phyloP scores from a whole-genome alignment of 1,284 basidiomycete species.

The Tremellales sp. region DNA sequence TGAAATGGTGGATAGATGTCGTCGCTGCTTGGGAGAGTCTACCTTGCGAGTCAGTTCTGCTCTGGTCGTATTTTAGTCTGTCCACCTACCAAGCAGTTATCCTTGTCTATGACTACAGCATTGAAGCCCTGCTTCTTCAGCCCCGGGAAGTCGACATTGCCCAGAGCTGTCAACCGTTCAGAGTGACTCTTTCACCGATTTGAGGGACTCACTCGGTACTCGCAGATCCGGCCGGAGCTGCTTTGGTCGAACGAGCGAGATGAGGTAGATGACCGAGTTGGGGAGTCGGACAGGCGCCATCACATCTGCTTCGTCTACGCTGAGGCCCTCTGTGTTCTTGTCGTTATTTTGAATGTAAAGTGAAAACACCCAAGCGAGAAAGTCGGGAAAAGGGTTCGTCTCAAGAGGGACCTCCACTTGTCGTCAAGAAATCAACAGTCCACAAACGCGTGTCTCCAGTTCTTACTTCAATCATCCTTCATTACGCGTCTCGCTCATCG shows the following conservation, averaged over 20 bases:
- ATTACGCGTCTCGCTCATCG: too few species aligned
- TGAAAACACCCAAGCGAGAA: too few species aligned
- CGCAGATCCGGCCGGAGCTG: conserved; percentile 67
- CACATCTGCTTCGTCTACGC: too few species aligned
- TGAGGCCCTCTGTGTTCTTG: too few species aligned
- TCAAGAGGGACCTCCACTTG: too few species aligned
- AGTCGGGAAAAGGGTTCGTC: too few species aligned
- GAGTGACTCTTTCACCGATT: background rate
- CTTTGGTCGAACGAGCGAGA: conserved; percentile 67
- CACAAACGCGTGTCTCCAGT: too few species aligned
- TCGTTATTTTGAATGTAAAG: too few species aligned
- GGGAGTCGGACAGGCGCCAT: conserved; percentile 51
- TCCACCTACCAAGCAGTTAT: conserved; percentile 88
- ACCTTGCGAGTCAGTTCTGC: too few species aligned
- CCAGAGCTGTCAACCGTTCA: conserved; percentile 62
- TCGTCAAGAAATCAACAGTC: too few species aligned
- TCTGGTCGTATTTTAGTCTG: too few species aligned
- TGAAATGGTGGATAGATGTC: conserved; percentile 66
- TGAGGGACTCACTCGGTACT: conserved; percentile 61
- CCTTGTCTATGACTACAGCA: conserved; percentile 91
- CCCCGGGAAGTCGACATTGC: conserved; percentile 77
- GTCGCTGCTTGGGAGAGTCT: conserved; percentile 60
- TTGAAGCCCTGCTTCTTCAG: conserved; percentile 73
- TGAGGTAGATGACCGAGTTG: conserved; percentile 69
- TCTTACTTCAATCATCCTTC: too few species aligned